Percentiles rank a stretch among this genome's conserved stretches.
These are phyloP conservation scores for Chalciporus pseudorubinellus DNA, from an alignment of 768 basidiomycete genomes.

Conservation along the genomic window DNA sequence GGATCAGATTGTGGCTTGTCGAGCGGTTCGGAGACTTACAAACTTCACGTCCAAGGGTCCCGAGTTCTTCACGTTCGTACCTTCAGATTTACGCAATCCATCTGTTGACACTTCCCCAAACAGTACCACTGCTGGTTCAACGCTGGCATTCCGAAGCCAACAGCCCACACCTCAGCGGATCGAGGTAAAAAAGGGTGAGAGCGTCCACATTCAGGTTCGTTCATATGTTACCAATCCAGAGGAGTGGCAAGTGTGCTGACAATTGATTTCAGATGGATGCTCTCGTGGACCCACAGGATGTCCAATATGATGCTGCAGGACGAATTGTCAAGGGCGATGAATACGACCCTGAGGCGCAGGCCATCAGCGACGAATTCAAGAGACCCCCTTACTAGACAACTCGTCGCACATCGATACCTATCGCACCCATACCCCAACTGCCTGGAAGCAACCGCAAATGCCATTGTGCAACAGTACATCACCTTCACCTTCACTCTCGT, in stretches of 20 bases:
- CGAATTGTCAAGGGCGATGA: constrained; percentile 42
- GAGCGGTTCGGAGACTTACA: constrained; percentile 61
- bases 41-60: constrained; percentile 51
- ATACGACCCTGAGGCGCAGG: constrained; percentile 60
- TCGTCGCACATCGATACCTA: not conserved
- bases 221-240: not conserved
- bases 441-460: not conserved
- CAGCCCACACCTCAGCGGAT: constrained; percentile 26
- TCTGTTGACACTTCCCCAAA: constrained; percentile 13
- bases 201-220: constrained; percentile 60
- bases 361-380: constrained; percentile 62
- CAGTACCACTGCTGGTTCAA: constrained; percentile 47
- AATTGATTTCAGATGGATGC: constrained; percentile 60
- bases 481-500: not conserved
- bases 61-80: constrained; percentile 52
- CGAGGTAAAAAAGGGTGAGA: constrained; percentile 41
- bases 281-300: constrained; percentile 47
- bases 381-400: constrained; percentile 43
- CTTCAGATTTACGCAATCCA: constrained; percentile 21
- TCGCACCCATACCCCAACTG: not conserved
- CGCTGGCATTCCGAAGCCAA: constrained; percentile 57
- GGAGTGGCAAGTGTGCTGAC: not conserved
- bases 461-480: not conserved
- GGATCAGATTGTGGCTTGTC: constrained; percentile 60
- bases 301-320: constrained; percentile 59